Evolutionary conservation across 2,329 filamentous ascomycete species (phyloP), one percentile per base, ranked within the genome.

Genomic region (Mollisia scopiformis): DNA sequence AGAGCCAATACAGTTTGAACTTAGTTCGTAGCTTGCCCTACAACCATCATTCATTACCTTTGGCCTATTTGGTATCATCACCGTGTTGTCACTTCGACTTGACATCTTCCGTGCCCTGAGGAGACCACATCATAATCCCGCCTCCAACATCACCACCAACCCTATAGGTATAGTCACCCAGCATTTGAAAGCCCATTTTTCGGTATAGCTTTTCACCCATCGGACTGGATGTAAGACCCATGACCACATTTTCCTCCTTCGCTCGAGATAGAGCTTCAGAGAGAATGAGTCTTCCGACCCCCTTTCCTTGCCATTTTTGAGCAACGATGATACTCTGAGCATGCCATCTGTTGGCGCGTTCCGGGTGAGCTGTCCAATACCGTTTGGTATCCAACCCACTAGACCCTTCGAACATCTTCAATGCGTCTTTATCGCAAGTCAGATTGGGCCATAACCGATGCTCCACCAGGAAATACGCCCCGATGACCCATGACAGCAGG

Each of bases 221-320:
- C 8, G 58, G 51, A 55, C 67, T 71, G 3, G 67, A 62, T 11
- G 51, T 47, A 53, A 72, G 58, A 1, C 65, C 66, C 33, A 69
- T 58, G 21, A 65, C 50, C 13, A 72, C 67, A 2, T 58, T 41
- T 28, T 72, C 68, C 8, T 55, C 57, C 51, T 69, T 19, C 3
- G 66, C 68, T 35, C 47, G 58, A n/a, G 60, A 41, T 35, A 71
- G 25, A 25, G 58, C 55, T 57, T 68, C 57, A 1, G 27, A 23
- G 62, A 72, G 63, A 10, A 72, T 31, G 35, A 59, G 50, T 43
- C 47, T 66, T 21, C 70, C 70, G n/a, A 72, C 28, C 2, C 69
- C 70, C 43, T 62, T 63, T 2, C 70, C 62, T 46, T 68, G 69
- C 35, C 58, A 70, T 16, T 61, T 39, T 6, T 67, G 67, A 28